Conservation (phyloP, 768 basidiomycete species). For the Tremella mesenterica region DNA sequence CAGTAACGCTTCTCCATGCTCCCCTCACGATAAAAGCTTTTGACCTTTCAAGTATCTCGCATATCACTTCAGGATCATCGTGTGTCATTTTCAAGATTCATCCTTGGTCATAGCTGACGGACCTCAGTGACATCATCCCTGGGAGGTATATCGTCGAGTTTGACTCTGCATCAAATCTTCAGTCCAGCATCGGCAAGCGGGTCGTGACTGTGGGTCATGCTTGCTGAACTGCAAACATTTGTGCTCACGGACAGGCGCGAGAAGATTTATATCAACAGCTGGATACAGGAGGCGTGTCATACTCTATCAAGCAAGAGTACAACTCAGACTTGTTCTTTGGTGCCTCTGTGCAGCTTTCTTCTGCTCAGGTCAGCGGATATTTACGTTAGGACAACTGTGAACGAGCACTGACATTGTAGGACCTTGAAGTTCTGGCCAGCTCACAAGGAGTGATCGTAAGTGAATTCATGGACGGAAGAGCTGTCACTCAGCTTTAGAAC, state of each 20-base stretch:
- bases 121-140: constrained; percentile 36
- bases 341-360: constrained; percentile 51
- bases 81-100: no score
- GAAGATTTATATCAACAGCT: constrained; percentile 50
- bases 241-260: constrained; percentile 47
- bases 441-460: constrained; percentile 49
- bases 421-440: constrained; percentile 48
- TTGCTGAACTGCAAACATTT: background rate
- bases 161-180: constrained; percentile 40
- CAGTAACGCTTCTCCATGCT: no score
- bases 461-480: background rate
- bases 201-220: constrained; percentile 1
- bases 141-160: constrained; percentile 58
- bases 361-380: constrained; percentile 45
- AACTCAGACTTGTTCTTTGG: constrained; percentile 55
- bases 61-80: no score
- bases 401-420: constrained; percentile 46
- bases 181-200: constrained; percentile 16
- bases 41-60: no score
- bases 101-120: no score
- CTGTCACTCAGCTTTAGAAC: constrained; percentile 38
- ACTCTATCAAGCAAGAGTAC: constrained; percentile 45
- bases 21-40: no score
- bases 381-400: no score
- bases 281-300: constrained; percentile 21